Evolutionary conservation across 2,329 filamentous ascomycete genomes (phyloP).

Genomic region (Fusarium sarcochroum): DNA sequence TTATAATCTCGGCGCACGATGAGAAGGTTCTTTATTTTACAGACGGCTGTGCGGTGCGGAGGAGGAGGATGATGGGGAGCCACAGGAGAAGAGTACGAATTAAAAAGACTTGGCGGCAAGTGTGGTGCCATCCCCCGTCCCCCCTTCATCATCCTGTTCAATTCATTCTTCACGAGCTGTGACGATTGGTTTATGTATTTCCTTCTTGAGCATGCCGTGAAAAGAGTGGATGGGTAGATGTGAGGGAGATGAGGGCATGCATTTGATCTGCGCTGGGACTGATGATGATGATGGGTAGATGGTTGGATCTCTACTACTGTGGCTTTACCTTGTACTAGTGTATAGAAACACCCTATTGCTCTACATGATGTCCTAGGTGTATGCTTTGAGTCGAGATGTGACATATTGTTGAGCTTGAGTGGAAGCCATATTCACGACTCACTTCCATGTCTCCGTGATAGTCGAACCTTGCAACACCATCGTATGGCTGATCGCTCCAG

Average conservation of each 20-base stretch:
- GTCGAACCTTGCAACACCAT: too few species aligned
- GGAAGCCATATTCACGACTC: too few species aligned
- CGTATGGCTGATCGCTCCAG: background rate
- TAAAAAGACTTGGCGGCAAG: constrained; percentile 30
- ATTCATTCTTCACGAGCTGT: constrained; percentile 8
- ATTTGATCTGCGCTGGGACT: constrained; percentile 3
- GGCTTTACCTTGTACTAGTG: constrained; percentile 54
- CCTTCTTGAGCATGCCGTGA: constrained; percentile 1
- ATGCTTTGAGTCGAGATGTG: background rate
- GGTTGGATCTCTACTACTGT: constrained; percentile 39
- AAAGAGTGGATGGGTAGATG: constrained; percentile 7
- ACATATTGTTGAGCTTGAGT: background rate
- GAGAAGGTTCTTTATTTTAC: constrained; percentile 37
- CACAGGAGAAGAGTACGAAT: constrained; percentile 29
- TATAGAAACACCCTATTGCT: constrained; percentile 53
- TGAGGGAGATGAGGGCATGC: background rate
- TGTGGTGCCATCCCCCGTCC: constrained; percentile 16
- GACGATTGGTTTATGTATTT: constrained; percentile 4
- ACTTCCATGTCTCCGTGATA: too few species aligned
- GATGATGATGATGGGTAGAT: constrained; percentile 27
- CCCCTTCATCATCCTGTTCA: constrained; percentile 9
- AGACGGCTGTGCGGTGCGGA: constrained; percentile 22
- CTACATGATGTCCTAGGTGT: background rate
- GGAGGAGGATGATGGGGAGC: constrained; percentile 3
- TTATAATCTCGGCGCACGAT: constrained; percentile 43